phyloP scores from a whole-genome alignment of 2,329 filamentous ascomycete genomes.

The Exophiala calicioides region DNA sequence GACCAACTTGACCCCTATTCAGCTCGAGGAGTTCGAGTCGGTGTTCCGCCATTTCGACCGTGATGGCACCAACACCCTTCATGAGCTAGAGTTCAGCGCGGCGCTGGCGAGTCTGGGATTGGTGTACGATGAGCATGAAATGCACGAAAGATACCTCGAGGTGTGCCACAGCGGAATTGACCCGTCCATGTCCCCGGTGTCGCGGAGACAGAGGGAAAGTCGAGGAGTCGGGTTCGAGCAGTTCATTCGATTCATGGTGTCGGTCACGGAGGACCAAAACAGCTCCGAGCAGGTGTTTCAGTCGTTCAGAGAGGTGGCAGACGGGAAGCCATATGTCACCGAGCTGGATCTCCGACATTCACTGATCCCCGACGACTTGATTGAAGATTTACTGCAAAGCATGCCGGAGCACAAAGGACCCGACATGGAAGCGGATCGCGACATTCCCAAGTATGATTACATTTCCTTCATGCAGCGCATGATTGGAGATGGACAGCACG shows the following conservation, averaged over 20 bases:
- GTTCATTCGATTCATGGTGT: constrained; percentile 99
- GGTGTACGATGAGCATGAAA: constrained; percentile 96
- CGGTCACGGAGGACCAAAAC: constrained; percentile 98
- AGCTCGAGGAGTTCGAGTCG: constrained; percentile 96
- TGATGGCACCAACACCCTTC: constrained; percentile 83
- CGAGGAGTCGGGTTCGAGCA: constrained; percentile 90
- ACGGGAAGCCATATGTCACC: constrained; percentile 98
- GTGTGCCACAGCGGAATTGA: constrained; percentile 58
- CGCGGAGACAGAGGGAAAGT: constrained; percentile 30
- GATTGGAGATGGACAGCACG: constrained; percentile 50
- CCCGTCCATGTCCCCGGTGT: constrained; percentile 41
- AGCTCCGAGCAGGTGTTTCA: constrained; percentile 98
- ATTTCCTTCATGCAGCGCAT: constrained; percentile 94
- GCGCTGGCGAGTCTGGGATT: constrained; percentile 92
- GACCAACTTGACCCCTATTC: constrained; percentile 97
- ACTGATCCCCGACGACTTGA: constrained; percentile 93
- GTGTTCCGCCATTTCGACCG: constrained; percentile 98
- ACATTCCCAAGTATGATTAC: constrained; percentile 89
- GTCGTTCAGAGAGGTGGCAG: constrained; percentile 93
- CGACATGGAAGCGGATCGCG: constrained; percentile 80
- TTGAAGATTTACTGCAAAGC: constrained; percentile 83
- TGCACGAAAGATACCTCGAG: constrained; percentile 91
- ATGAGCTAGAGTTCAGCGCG: constrained; percentile 93
- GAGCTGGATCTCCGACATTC: constrained; percentile 95
- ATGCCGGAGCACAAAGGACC: constrained; percentile 85